Conservation (phyloP, 768 basidiomycete species). For the Suillus weaverae region DNA sequence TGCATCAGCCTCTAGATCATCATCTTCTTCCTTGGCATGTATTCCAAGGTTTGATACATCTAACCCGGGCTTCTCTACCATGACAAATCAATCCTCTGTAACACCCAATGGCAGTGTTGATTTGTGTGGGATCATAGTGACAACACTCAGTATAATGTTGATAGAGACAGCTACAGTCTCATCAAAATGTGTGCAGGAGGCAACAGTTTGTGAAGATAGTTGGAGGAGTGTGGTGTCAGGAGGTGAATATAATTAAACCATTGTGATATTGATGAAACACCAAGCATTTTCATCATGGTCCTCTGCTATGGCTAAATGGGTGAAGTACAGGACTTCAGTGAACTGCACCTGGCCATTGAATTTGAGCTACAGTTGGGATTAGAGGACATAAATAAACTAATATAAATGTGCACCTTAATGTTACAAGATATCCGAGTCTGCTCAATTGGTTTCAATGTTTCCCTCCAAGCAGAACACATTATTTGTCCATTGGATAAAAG, state of each 20-base stretch:
- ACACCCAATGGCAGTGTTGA: neutral
- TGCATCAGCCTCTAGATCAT: no score
- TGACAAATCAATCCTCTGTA: neutral
- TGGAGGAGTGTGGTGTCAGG: conserved; percentile 18
- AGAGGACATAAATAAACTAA: neutral
- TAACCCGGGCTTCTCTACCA: conserved; percentile 5
- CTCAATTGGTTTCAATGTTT: neutral
- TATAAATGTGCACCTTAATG: conserved; percentile 14
- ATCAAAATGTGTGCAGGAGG: conserved; percentile 18
- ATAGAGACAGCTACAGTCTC: conserved; percentile 18
- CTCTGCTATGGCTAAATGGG: neutral
- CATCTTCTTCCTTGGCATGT: neutral
- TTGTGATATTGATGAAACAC: conserved; percentile 10
- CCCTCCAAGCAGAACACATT: conserved; percentile 2
- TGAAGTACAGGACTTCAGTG: conserved; percentile 7
- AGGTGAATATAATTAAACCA: conserved; percentile 22
- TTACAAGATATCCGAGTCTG: conserved; percentile 4
- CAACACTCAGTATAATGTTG: conserved; percentile 16
- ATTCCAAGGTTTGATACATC: neutral
- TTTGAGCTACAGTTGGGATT: neutral
- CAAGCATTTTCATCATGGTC: neutral
- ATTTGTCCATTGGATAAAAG: conserved; percentile 26
- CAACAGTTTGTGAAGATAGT: conserved; percentile 19
- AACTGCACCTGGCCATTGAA: neutral
- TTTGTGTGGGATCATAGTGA: conserved; percentile 27